These are phyloP conservation scores for Phaeoacremonium minimum DNA, from an alignment of 2,329 filamentous ascomycete species.

Conservation along the genomic window DNA sequence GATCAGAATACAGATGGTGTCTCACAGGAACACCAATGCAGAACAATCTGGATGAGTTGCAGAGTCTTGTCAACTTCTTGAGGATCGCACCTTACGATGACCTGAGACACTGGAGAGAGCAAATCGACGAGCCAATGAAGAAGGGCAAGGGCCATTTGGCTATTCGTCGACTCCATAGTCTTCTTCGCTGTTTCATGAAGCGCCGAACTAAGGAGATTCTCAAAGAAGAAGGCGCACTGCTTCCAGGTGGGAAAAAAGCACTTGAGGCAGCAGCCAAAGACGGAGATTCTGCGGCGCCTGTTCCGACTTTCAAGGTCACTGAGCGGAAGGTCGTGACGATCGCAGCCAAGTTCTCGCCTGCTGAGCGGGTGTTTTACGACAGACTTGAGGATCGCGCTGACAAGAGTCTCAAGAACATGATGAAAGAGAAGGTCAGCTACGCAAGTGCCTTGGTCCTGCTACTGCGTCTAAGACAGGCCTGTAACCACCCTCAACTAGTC, in stretches of 20 bases:
- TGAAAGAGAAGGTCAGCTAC: constrained; percentile 80
- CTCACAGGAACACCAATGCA: constrained; percentile 96
- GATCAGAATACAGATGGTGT: constrained; percentile 90
- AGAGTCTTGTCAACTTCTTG: constrained; percentile 88
- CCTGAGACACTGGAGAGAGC: constrained; percentile 80
- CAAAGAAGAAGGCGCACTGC: constrained; percentile 77
- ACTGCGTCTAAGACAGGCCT: constrained; percentile 86
- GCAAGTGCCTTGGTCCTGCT: constrained; percentile 90
- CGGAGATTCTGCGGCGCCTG: constrained; percentile 41
- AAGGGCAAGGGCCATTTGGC: constrained; percentile 85
- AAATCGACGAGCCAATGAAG: constrained; percentile 87
- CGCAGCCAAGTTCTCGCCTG: constrained; percentile 70
- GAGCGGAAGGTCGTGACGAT: constrained; percentile 84
- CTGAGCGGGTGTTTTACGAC: constrained; percentile 82
- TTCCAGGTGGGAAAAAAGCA: constrained; percentile 64
- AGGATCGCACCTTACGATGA: constrained; percentile 90
- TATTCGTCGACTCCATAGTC: constrained; percentile 77
- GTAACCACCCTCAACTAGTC: constrained; percentile 88
- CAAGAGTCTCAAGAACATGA: constrained; percentile 82
- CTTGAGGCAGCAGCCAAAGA: constrained; percentile 38
- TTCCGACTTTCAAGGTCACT: constrained; percentile 80
- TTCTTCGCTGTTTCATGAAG: constrained; percentile 95
- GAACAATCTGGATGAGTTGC: constrained; percentile 94
- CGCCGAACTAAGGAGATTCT: constrained; percentile 97
- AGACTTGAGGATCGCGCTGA: constrained; percentile 81